Conservation (phyloP, 2,329 filamentous ascomycete species). For the Monilinia vaccinii-corymbosi region DNA sequence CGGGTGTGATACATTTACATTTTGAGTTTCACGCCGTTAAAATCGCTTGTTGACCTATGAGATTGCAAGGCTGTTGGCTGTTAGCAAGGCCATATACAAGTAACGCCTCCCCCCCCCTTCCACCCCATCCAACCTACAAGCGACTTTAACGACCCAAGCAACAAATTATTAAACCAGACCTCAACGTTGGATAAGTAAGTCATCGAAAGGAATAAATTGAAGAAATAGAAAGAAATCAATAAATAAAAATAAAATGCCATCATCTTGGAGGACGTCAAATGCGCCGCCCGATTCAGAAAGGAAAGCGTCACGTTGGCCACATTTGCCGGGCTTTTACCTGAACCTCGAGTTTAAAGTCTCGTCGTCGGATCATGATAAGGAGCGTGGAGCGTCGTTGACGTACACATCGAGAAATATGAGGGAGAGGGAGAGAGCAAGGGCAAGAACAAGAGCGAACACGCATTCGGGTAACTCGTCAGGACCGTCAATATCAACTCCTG, state of each 20-base stretch:
- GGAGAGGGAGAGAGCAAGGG: constrained; percentile 20
- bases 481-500: constrained; percentile 4
- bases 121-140: neutral
- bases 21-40: constrained; percentile 2
- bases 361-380: constrained; percentile 17
- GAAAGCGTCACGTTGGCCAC: neutral
- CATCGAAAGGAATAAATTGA: neutral
- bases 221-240: neutral
- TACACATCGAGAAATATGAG: constrained; percentile 25
- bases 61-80: neutral
- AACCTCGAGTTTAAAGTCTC: constrained; percentile 27
- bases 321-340: constrained; percentile 22
- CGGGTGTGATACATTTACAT: neutral
- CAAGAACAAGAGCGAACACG: constrained; percentile 15
- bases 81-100: neutral
- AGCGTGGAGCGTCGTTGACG: constrained; percentile 20
- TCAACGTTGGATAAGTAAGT: neutral
- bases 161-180: neutral
- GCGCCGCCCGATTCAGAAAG: constrained; percentile 8
- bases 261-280: constrained; percentile 5
- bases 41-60: neutral
- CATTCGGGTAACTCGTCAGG: neutral
- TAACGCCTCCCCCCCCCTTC: neutral
- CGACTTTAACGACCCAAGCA: neutral
- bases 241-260: too few relatives aligned